These are phyloP conservation scores for Taphrina sp. DNA, from an alignment of 1,139 yeast species.

Conservation along the genomic window DNA sequence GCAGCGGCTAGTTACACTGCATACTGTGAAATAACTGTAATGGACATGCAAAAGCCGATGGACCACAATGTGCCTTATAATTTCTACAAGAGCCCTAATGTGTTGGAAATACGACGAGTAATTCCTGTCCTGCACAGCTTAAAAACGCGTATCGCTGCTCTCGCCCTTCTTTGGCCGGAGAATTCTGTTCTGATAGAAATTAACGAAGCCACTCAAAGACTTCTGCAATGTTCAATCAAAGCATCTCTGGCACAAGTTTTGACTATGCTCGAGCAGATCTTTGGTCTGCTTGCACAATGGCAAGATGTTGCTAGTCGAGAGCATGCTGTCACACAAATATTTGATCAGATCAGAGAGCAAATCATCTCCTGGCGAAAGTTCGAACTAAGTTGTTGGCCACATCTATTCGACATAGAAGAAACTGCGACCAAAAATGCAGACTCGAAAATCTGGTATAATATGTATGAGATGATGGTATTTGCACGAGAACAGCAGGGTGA, in stretches of 20 bases:
- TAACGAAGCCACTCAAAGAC: conserved; percentile 64
- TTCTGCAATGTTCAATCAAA: conserved; percentile 58
- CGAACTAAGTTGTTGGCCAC: conserved; percentile 83
- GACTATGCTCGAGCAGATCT: conserved; percentile 82
- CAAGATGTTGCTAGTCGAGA: conserved; percentile 83
- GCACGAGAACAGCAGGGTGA: conserved; percentile 39
- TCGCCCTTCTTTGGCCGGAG: conserved; percentile 84
- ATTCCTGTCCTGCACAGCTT: conserved; percentile 49
- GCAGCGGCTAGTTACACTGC: conserved; percentile 24
- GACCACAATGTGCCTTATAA: conserved; percentile 47
- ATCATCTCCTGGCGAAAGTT: conserved; percentile 88
- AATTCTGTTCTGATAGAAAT: conserved; percentile 82
- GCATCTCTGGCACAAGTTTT: conserved; percentile 76
- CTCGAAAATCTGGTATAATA: conserved; percentile 88
- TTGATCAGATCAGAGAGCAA: conserved; percentile 60
- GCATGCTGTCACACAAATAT: conserved; percentile 59
- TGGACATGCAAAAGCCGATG: too few species aligned
- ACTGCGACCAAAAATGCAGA: conserved; percentile 51
- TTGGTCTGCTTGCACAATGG: conserved; percentile 84
- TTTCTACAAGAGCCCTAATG: conserved; percentile 67
- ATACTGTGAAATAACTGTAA: too few species aligned
- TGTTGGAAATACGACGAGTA: conserved; percentile 54
- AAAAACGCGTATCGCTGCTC: conserved; percentile 50
- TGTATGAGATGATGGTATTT: conserved; percentile 65
- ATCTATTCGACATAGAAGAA: conserved; percentile 70